These are phyloP conservation scores for Poa annua DNA, from an alignment of 176 grass and related monocot genomes.

Conservation along the genomic window DNA sequence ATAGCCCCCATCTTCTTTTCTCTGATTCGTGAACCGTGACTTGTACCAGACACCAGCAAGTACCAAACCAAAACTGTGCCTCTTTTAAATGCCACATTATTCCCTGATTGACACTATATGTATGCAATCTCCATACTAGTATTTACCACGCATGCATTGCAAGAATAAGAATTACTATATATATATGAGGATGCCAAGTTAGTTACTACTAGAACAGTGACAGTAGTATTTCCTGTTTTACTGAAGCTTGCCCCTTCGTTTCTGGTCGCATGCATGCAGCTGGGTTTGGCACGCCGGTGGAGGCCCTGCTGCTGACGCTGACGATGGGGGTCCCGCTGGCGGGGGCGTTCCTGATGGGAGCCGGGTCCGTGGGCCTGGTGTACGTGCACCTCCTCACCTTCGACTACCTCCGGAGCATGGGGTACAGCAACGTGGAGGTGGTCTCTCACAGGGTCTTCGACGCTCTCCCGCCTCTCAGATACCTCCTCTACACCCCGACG, in stretches of 20 bases:
- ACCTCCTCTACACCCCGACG: constrained; percentile 87
- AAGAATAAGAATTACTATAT: not conserved
- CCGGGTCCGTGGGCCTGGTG: constrained; percentile 68
- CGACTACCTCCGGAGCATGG: constrained; percentile 77
- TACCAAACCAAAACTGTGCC: not conserved
- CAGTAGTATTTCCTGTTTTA: not conserved
- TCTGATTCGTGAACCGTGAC: not conserved
- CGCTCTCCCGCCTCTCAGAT: constrained; percentile 55
- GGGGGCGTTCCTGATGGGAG: constrained; percentile 64
- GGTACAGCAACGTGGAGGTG: constrained; percentile 93
- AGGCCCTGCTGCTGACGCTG: constrained; percentile 60
- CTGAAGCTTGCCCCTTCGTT: not conserved
- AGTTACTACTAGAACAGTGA: not conserved
- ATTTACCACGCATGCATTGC: not conserved
- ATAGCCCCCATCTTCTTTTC: not conserved
- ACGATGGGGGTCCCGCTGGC: constrained; percentile 61
- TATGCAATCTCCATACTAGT: not conserved
- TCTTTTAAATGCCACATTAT: not conserved
- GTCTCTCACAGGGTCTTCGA: constrained; percentile 59
- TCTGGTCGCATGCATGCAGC: constrained; percentile 47
- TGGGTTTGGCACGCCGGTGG: constrained; percentile 74
- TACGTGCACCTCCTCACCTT: constrained; percentile 67
- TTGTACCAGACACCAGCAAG: not conserved
- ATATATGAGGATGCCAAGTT: not conserved
- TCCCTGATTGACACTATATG: not conserved